Base-by-base conservation (phyloP, 805 yeast species). In the Metschnikowia gelsemii region DNA sequence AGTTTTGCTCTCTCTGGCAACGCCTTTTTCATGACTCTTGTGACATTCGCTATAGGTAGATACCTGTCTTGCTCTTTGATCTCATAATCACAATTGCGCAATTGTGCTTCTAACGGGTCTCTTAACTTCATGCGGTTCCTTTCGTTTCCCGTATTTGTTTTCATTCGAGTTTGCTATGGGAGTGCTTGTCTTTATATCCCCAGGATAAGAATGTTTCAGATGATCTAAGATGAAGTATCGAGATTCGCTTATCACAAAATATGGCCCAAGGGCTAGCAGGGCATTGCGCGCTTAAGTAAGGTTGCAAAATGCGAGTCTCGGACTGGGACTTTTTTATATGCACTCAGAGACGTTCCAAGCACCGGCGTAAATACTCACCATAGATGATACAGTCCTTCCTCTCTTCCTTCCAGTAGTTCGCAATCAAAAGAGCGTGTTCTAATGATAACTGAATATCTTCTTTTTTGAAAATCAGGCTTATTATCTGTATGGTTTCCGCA, bases 1-100 rank as follows among this genome's bases (percentile, higher is more conserved):
- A 84, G 80, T 54, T 84, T 84, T 8, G 90, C 91, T 26, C 82
- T 79, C 9, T 72, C 64, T 2, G 93, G 91, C 22, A 84, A 64
- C 2, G 91, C 83, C 42, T 65, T 71, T 55, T 85, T 85, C 91
- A 84, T 85, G 38, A 85, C 76, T 38, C 91, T 67, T n/a, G 84
- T 83, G 45, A 79, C 76, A 46, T 70, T 70, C 24, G 75, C 75
- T 24, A 70, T 66, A 5, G 75, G 75, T 24, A 70, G 56, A 42
- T 53, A 69, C 33, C 75, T 56, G 51, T 69, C 73, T 46, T 68
- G 74, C 47, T 70, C 75, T 42, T 66, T 69, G 46, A 70, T 69
- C 42, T 68, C 73, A 48, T 63, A 66, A 48, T 64, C 72, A 41
- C 58, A 54, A 47, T 63, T 63, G 16, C 50, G 44, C 38, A 46